Conservation (phyloP, 2,329 filamentous ascomycete species). For the Penicillium expansum region DNA sequence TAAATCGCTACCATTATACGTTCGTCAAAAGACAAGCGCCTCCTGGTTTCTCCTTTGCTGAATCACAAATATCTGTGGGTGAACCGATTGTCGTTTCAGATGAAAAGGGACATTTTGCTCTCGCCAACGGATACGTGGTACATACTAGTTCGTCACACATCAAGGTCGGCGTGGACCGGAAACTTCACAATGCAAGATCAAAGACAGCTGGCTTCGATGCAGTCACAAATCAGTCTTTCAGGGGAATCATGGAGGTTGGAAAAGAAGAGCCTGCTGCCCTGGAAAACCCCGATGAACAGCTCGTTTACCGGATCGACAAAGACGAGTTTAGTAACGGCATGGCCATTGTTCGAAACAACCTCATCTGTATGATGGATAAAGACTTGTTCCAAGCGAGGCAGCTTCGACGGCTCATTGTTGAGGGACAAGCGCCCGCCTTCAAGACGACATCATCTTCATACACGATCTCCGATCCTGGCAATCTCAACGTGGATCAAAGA, state of each 20-base stretch:
- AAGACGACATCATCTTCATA: constrained; percentile 64
- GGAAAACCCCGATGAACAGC: constrained; percentile 49
- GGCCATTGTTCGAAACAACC: constrained; percentile 89
- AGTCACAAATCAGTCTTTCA: constrained; percentile 76
- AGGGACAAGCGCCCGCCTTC: constrained; percentile 71
- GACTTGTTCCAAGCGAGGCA: constrained; percentile 67
- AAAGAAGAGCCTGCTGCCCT: constrained; percentile 48
- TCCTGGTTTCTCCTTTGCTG: constrained; percentile 75
- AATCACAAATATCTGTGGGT: constrained; percentile 81
- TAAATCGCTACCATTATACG: constrained; percentile 86
- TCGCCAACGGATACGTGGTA: constrained; percentile 87
- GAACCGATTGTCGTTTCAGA: constrained; percentile 97
- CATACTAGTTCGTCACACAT: constrained; percentile 72
- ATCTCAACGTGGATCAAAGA: constrained; percentile 82
- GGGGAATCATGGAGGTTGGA: constrained; percentile 83
- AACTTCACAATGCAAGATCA: constrained; percentile 80
- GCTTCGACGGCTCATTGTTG: constrained; percentile 76
- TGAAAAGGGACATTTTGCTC: constrained; percentile 88
- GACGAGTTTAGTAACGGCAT: constrained; percentile 99
- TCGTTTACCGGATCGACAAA: constrained; percentile 82
- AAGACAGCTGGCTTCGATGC: constrained; percentile 74
- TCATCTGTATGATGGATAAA: constrained; percentile 87
- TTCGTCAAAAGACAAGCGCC: constrained; percentile 68
- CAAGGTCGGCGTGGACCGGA: constrained; percentile 83
- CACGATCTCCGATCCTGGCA: constrained; percentile 53